Evolutionary conservation across 2,329 filamentous ascomycete genomes (phyloP).

Genomic region (Oidium heveae): DNA sequence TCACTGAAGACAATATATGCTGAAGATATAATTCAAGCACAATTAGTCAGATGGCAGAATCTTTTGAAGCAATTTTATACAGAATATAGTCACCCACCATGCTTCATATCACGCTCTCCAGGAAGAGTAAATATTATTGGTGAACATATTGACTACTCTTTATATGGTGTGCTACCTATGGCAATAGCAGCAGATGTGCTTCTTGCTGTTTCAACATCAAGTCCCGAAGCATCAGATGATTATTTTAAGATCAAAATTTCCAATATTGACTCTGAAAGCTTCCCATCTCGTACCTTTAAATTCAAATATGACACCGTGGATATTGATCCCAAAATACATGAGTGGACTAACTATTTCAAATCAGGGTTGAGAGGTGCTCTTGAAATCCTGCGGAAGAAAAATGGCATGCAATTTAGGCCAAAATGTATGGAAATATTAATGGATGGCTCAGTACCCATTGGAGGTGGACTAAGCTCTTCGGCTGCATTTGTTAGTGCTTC

Average conservation of each 20-base stretch:
- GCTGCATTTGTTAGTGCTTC: slow-evolving; percentile 83
- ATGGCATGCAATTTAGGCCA: slow-evolving; percentile 33
- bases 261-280: slow-evolving; percentile 55
- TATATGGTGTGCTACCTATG: slow-evolving; percentile 90
- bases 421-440: slow-evolving; percentile 69
- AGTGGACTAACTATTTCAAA: slow-evolving; percentile 99
- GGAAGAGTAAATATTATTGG: slow-evolving; percentile 96
- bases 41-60: slow-evolving; percentile 50
- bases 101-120: slow-evolving; percentile 73
- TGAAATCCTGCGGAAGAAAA: slow-evolving; percentile 45
- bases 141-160: slow-evolving; percentile 96
- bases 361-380: slow-evolving; percentile 66
- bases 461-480: slow-evolving; percentile 78
- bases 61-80: slow-evolving; percentile 47
- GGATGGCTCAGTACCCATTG: slow-evolving; percentile 76
- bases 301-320: slow-evolving; percentile 40
- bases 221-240: slow-evolving; percentile 22
- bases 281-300: slow-evolving; percentile 48
- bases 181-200: slow-evolving; percentile 80
- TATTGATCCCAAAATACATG: slow-evolving; percentile 64
- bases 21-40: slow-evolving; percentile 36
- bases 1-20: slow-evolving; percentile 69
- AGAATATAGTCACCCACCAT: slow-evolving; percentile 41
- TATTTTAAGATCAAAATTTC: slow-evolving; percentile 48
- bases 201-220: slow-evolving; percentile 41